Percentiles rank a stretch among this genome's conserved stretches.
Evolutionary conservation across 306 rosid genomes (phyloP).

Genomic region (Begonia loranthoides): DNA sequence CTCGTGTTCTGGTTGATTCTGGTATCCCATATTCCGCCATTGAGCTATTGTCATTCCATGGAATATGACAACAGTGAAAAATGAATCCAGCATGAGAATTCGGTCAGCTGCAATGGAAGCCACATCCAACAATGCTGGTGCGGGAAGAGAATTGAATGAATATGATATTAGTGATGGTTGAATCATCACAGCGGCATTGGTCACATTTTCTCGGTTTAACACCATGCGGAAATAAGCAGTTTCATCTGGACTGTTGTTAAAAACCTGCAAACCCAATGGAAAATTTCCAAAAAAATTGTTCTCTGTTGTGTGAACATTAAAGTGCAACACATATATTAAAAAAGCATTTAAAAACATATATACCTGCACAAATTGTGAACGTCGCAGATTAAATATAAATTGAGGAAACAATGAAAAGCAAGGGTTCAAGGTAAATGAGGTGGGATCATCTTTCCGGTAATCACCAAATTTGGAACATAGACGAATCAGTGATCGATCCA

Average conservation of each 20-base stretch:
- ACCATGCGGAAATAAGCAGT: slow-evolving; percentile 93
- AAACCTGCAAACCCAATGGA: slow-evolving; percentile 51
- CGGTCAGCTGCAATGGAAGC: slow-evolving; percentile 83
- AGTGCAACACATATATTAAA: too few species aligned
- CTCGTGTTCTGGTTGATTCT: slow-evolving; percentile 76
- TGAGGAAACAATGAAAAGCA: slow-evolving; percentile 86
- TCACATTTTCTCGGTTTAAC: slow-evolving; percentile 82
- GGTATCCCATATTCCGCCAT: slow-evolving; percentile 98
- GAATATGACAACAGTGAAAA: slow-evolving; percentile 83
- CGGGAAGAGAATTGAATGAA: slow-evolving; percentile 79
- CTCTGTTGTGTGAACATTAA: too few species aligned
- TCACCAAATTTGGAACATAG: slow-evolving; percentile 95
- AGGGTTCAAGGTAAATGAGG: slow-evolving; percentile 81
- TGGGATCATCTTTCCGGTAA: slow-evolving; percentile 91
- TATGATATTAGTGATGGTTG: slow-evolving; percentile 84
- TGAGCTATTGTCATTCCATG: slow-evolving; percentile 99
- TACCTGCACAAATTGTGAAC: slow-evolving; percentile 98
- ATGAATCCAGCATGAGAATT: slow-evolving; percentile 89
- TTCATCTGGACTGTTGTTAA: slow-evolving; percentile 99
- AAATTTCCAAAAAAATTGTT: background rate
- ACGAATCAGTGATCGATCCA: slow-evolving; percentile 90
- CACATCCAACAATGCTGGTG: slow-evolving; percentile 87
- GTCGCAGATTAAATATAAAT: slow-evolving; percentile 85
- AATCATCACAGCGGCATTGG: slow-evolving; percentile 96
- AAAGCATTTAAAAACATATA: slow-evolving; percentile 3